Percentiles rank a stretch among this genome's conserved stretches.
phyloP scores from a whole-genome alignment of 2,329 filamentous ascomycete species.

The Claviceps sp. region DNA sequence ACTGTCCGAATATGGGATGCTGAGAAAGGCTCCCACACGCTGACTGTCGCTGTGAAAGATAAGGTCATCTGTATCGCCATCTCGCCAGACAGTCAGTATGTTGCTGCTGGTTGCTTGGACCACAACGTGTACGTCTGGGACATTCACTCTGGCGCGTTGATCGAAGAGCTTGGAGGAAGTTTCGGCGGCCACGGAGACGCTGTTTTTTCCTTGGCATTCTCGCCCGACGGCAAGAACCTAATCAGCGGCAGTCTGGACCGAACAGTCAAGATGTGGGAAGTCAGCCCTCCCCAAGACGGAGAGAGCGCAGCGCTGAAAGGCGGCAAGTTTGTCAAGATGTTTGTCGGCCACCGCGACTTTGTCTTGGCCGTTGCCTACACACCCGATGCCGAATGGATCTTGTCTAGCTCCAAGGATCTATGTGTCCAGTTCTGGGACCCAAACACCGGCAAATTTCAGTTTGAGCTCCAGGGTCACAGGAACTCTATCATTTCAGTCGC shows the following conservation, averaged over 20 bases:
- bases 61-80: conserved; percentile 96
- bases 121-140: conserved; percentile 99
- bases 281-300: conserved; percentile 58
- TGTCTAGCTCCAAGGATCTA: conserved; percentile 92
- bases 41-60: conserved; percentile 85
- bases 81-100: conserved; percentile 85
- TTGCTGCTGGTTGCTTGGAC: conserved; percentile 88
- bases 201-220: conserved; percentile 93
- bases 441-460: conserved; percentile 78
- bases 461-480: conserved; percentile 98
- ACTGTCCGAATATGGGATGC: conserved; percentile 96
- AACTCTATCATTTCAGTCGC: conserved; percentile 97
- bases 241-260: conserved; percentile 93
- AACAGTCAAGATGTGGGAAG: conserved; percentile 99
- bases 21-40: conserved; percentile 64
- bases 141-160: conserved; percentile 67
- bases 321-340: conserved; percentile 90
- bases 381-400: conserved; percentile 90
- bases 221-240: conserved; percentile 81
- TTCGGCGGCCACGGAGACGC: conserved; percentile 92
- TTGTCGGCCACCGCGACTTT: conserved; percentile 96
- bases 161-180: conserved; percentile 74
- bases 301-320: conserved; percentile 59
- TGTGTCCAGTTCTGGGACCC: conserved; percentile 99
- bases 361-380: conserved; percentile 92